Base-by-base conservation (phyloP, 805 yeast species). In the Yarrowia sp. region DNA sequence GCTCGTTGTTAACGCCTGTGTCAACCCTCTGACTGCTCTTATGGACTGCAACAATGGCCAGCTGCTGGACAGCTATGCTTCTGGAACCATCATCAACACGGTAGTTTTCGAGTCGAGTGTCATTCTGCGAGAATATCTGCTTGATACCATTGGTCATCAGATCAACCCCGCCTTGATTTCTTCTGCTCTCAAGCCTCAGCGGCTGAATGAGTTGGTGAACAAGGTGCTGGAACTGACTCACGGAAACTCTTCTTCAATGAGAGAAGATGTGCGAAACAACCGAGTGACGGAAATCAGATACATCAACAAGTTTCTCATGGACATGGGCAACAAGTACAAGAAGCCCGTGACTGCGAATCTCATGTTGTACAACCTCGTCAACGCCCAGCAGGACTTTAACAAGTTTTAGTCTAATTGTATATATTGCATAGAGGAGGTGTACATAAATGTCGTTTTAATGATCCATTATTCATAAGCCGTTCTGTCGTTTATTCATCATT, bases 21-120 rank as follows among this genome's bases (percentile, higher is more conserved):
- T 93, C 68, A 93, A 95, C 71, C 89, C 97, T 0, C 77, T 88
- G 30, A 89, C 97, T 0, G 88, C 97, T 0, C 77, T 91, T 22
- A 75, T 89, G 26, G 88, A 90, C 73, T 88, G 95, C 71, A 72
- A 80, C 40, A 95, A 95, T 71, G 96, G 96, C 35, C 90, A 88
- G 61, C 76, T 93, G 19, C 75, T 80, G n/a, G 70, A 75, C 17
- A 76, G 82, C 35, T 71, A 74, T 3, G 71, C 78, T 8, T 71
- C 78, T 2, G 64, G 72, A 11, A 67, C 69, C 1, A 69, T 83
- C 6, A 73, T 84, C 70, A 70, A 67, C 22, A 71, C 75, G 16
- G 73, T 87, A 11, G 78, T 86, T 1, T 62, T 69, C 2, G 90
- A 83, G 67, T 74, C 80, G 1, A 70, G 82, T 16, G 76, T 74